Evolutionary conservation across 2,329 filamentous ascomycete genomes (phyloP).

Genomic region (Pseudogymnoascus sp.): DNA sequence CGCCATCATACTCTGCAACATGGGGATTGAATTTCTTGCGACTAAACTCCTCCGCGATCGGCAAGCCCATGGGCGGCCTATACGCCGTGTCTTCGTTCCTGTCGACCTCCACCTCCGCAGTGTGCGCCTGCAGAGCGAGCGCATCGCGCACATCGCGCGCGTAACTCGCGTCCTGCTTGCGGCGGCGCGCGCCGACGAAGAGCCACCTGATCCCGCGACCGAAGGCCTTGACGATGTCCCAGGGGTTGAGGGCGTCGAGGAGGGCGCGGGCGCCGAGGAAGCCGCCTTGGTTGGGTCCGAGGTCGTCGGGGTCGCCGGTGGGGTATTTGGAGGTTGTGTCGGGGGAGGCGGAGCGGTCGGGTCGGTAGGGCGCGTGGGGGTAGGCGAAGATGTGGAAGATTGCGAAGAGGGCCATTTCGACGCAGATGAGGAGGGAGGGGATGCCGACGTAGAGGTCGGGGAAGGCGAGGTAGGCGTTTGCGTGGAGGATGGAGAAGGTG

Average conservation of each 20-base stretch:
- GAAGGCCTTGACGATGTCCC: slow-evolving; percentile 75
- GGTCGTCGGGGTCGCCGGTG: slow-evolving; percentile 37
- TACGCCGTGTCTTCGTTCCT: not conserved
- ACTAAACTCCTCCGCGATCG: slow-evolving; percentile 27
- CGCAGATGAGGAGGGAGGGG: slow-evolving; percentile 66
- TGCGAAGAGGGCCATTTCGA: slow-evolving; percentile 79
- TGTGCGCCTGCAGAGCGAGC: not conserved
- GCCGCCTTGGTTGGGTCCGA: slow-evolving; percentile 52
- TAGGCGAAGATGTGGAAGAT: slow-evolving; percentile 78
- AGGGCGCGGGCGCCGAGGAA: slow-evolving; percentile 58
- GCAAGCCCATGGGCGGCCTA: slow-evolving; percentile 14
- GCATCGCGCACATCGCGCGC: slow-evolving; percentile 18
- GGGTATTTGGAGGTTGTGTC: slow-evolving; percentile 39
- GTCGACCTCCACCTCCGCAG: not conserved
- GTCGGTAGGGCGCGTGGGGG: slow-evolving; percentile 62
- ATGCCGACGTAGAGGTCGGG: slow-evolving; percentile 77
- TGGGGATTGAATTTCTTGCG: slow-evolving; percentile 22
- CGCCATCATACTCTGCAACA: slow-evolving; percentile 10
- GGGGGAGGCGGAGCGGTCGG: slow-evolving; percentile 21
- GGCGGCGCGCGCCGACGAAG: slow-evolving; percentile 60
- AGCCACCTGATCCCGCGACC: slow-evolving; percentile 74
- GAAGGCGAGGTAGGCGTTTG: slow-evolving; percentile 55
- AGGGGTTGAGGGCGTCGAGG: slow-evolving; percentile 66
- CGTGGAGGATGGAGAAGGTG: slow-evolving; percentile 49
- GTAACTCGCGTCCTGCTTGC: slow-evolving; percentile 47